A percentile compares a stretch with the other conserved stretches of the same genome.
Evolutionary conservation across 2,329 filamentous ascomycete genomes (phyloP).

Genomic region (Karstenula rhodostoma): DNA sequence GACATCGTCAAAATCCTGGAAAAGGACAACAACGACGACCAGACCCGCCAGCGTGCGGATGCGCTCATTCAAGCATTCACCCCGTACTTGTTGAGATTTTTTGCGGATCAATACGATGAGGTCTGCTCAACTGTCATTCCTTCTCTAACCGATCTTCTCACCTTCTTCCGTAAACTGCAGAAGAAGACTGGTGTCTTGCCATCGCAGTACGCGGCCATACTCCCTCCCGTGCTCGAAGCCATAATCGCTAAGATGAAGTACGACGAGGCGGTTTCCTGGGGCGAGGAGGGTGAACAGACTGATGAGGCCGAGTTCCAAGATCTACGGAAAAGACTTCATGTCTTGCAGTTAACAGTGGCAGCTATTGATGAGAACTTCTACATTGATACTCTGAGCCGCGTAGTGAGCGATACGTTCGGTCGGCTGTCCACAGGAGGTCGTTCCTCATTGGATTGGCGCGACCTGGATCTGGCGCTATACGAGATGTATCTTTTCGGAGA

Average conservation of each 20-base stretch:
- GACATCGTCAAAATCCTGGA: constrained; percentile 91
- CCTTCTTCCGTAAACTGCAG: constrained; percentile 84
- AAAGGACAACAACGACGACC: constrained; percentile 67
- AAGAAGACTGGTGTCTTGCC: constrained; percentile 70
- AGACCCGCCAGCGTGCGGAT: constrained; percentile 77
- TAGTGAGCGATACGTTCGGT: constrained; percentile 88
- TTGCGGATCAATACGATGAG: constrained; percentile 97
- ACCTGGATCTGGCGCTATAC: constrained; percentile 90
- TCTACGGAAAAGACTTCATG: constrained; percentile 85
- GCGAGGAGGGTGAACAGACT: constrained; percentile 90
- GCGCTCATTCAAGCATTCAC: constrained; percentile 84
- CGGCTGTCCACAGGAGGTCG: constrained; percentile 75
- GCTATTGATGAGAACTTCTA: constrained; percentile 88
- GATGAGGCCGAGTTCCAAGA: constrained; percentile 98
- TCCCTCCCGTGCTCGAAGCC: constrained; percentile 87
- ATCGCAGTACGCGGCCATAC: constrained; percentile 78
- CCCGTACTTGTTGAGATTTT: constrained; percentile 88
- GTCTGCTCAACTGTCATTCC: constrained; percentile 96
- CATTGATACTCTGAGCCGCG: constrained; percentile 83
- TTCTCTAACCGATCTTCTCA: constrained; percentile 89
- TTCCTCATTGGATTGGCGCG: constrained; percentile 84
- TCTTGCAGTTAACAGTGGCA: constrained; percentile 91
- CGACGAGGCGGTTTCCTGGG: constrained; percentile 93
- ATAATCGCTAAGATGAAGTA: constrained; percentile 97
- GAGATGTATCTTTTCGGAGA: constrained; percentile 98